These are phyloP conservation scores for Oryza glumipatula DNA, from an alignment of 176 grass and related monocot species.

Conservation along the genomic window DNA sequence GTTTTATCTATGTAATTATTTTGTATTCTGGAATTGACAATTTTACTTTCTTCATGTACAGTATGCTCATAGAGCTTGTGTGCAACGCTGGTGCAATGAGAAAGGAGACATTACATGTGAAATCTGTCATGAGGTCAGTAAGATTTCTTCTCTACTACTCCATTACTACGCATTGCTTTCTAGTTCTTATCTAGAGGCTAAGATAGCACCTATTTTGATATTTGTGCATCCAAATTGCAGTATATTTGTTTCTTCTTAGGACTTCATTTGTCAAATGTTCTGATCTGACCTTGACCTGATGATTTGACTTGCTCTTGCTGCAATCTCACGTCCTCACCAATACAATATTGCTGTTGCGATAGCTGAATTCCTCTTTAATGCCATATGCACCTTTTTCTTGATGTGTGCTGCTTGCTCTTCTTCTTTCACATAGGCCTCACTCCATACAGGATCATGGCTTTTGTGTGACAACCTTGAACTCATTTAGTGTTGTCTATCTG, in stretches of 20 bases:
- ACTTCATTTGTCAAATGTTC: conserved; percentile 5
- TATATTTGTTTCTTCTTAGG: not conserved
- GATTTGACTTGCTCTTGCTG: not conserved
- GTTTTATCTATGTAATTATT: not conserved
- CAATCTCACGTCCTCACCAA: not conserved
- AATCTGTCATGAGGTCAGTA: conserved; percentile 92
- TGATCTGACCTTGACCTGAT: not conserved
- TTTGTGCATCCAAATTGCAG: not conserved
- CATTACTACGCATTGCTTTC: not conserved
- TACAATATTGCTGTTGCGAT: not conserved
- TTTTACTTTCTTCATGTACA: conserved; percentile 49
- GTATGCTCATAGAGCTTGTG: conserved; percentile 98
- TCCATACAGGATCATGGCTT: not conserved
- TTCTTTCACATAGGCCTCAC: not conserved
- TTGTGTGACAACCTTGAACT: not conserved
- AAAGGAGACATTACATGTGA: conserved; percentile 98
- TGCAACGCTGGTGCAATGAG: conserved; percentile 97
- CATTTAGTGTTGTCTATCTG: not conserved
- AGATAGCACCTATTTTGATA: not conserved
- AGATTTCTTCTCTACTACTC: not conserved
- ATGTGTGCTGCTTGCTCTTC: not conserved
- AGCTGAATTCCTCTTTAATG: not conserved
- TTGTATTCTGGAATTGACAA: not conserved
- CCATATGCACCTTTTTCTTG: not conserved
- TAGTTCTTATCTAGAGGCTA: not conserved